Base-by-base conservation (phyloP, 108 stramenopile genomes). In the Pseudonitzschia pungens region DNA sequence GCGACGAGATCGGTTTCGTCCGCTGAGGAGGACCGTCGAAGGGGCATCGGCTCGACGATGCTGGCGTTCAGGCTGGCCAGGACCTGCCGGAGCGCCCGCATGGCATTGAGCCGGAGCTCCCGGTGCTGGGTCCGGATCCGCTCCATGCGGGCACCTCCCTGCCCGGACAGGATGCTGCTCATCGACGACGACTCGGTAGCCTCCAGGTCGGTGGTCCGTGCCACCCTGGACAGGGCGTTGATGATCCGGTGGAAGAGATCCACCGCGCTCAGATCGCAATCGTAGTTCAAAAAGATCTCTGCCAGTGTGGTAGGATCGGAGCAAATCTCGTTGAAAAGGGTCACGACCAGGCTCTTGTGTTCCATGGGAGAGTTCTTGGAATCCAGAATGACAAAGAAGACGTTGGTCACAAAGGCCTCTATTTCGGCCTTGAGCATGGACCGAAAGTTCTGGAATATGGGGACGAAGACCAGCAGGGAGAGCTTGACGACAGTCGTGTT, bases 241-340 rank as follows among this genome's bases (percentile, higher is more conserved):
- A 98, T 96, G 66, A 99, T 97, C 21, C 96, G 89, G 65, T 89
- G 86, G 82, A 96, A 99, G 45, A 98, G 67, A 80, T 98, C 95
- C 15, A 96, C 87, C 15, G 97, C 94, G 65, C 87, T 86, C 28
- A 97, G 71, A 72, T 99, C 98, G 71, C 97, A 98, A 90, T 99
- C 99, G 79, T 99, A 99, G 79, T 97, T 99, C 43, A 99, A 78
- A 79, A 99, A 99, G 51, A 99, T 87, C 73, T 98, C 97, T 0
- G 97, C 92, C 53, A 98, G 77, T 0, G 94, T 90, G 22, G 78
- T 74, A 4, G 93, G 83, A 82, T 98, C 97, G 27, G 76, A 77
- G 77, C 96, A 96, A 33, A 99, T 93, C 56, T 92, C 84, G 52
- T 87, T 83, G 71, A 99, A 96, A 21, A 97, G 81, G 14, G 92